phyloP scores from a whole-genome alignment of 306 rosid species.

The Begonia loranthoides region DNA sequence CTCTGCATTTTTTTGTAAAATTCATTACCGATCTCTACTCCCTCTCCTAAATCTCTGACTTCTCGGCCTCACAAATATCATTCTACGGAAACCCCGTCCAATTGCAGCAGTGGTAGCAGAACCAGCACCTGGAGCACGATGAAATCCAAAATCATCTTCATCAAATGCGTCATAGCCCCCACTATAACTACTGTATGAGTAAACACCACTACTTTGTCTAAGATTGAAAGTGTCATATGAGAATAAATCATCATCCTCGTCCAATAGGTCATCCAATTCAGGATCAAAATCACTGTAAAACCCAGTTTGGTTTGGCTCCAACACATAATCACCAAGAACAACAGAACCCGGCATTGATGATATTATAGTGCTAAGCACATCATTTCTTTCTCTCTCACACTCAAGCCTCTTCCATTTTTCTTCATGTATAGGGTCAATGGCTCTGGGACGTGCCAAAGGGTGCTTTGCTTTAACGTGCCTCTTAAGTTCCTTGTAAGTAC shows the following conservation, averaged over 20 bases:
- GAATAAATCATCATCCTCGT: constrained; percentile 31
- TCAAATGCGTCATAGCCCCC: constrained; percentile 22
- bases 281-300: constrained; percentile 46
- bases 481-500: constrained; percentile 66
- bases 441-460: constrained; percentile 84
- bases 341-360: constrained; percentile 87
- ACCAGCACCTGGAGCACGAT: constrained; percentile 22
- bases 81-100: constrained; percentile 32
- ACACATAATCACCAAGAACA: constrained; percentile 85
- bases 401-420: constrained; percentile 91
- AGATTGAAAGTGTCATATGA: constrained; percentile 37
- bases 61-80: constrained; percentile 32
- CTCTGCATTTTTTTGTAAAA: too few relatives aligned
- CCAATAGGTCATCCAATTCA: constrained; percentile 36
- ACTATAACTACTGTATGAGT: constrained; percentile 32
- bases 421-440: constrained; percentile 70
- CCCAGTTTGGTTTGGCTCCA: constrained; percentile 54
- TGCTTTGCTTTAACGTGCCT: constrained; percentile 77
- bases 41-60: constrained; percentile 33
- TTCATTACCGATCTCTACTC: constrained; percentile 16
- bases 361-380: constrained; percentile 83
- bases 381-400: constrained; percentile 79
- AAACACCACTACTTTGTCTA: constrained; percentile 30
- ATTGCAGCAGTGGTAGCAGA: constrained; percentile 29
- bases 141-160: constrained; percentile 31